These are phyloP conservation scores for Fusarium coffeatum DNA, from an alignment of 2,329 filamentous ascomycete species.

Conservation along the genomic window DNA sequence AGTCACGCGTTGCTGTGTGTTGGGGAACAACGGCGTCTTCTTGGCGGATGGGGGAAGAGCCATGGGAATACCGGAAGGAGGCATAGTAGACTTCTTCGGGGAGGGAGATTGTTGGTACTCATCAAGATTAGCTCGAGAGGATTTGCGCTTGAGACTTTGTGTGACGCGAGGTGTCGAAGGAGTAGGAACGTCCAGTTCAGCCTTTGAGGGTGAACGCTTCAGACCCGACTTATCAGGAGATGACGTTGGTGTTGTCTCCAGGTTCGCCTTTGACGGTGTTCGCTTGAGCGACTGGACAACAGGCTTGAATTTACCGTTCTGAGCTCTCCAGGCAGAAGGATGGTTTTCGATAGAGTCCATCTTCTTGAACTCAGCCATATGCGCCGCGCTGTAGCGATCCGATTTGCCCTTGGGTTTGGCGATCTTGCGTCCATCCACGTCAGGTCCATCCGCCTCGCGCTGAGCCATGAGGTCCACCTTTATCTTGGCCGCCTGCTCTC, in stretches of 20 bases:
- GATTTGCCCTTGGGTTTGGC: slow-evolving; percentile 82
- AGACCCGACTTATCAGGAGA: slow-evolving; percentile 54
- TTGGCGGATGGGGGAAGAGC: slow-evolving; percentile 34
- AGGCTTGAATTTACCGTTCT: slow-evolving; percentile 65
- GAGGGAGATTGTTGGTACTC: slow-evolving; percentile 47
- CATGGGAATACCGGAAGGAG: slow-evolving; percentile 38
- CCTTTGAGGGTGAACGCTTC: slow-evolving; percentile 68
- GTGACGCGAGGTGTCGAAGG: slow-evolving; percentile 56
- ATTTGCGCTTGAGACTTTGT: slow-evolving; percentile 50
- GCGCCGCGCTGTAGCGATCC: slow-evolving; percentile 83
- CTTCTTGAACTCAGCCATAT: slow-evolving; percentile 92
- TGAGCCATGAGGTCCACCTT: slow-evolving; percentile 75
- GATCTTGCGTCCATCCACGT: slow-evolving; percentile 73
- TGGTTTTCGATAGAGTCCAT: slow-evolving; percentile 97
- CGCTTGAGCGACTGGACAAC: slow-evolving; percentile 53
- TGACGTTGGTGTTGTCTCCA: slow-evolving; percentile 50
- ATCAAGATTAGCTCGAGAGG: slow-evolving; percentile 49
- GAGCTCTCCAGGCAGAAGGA: slow-evolving; percentile 78
- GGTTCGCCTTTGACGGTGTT: slow-evolving; percentile 60
- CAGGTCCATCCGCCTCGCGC: slow-evolving; percentile 64
- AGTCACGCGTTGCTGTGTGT: slow-evolving; percentile 49
- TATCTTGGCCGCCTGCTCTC: slow-evolving; percentile 77
- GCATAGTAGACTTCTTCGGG: slow-evolving; percentile 45
- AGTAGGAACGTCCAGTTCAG: slow-evolving; percentile 60
- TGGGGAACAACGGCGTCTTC: slow-evolving; percentile 36